phyloP scores from a whole-genome alignment of 495 filamentous ascomycete species.

The Xylaria castorea region DNA sequence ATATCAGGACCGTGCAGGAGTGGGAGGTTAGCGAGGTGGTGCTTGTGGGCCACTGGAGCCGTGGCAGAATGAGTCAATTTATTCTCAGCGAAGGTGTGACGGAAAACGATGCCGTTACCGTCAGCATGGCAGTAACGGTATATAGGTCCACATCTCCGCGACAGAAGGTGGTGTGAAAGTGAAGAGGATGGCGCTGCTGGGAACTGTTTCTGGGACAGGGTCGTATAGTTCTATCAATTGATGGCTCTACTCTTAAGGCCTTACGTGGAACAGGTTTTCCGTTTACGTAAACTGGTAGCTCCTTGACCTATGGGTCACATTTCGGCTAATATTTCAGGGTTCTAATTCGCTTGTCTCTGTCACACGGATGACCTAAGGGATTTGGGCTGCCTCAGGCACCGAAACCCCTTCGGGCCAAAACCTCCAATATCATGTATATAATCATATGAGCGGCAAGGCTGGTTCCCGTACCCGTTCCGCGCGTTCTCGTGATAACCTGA shows the following conservation, averaged over 20 bases:
- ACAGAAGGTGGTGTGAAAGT: conserved; percentile 46
- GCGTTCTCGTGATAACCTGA: no score
- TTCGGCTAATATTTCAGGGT: conserved; percentile 49
- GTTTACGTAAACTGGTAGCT: conserved; percentile 54
- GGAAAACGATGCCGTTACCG: no score
- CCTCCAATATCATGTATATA: no score
- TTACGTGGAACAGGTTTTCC: conserved; percentile 25
- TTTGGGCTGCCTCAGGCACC: no score
- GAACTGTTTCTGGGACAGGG: conserved; percentile 50
- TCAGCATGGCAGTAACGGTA: no score
- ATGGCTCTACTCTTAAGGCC: neutral
- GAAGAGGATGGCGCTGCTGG: conserved; percentile 48
- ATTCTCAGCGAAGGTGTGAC: conserved; percentile 48
- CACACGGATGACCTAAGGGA: no score
- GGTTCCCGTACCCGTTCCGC: no score
- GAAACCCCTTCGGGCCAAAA: no score
- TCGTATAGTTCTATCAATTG: conserved; percentile 42
- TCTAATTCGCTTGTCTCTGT: conserved; percentile 56
- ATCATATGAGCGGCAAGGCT: no score
- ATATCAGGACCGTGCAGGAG: conserved; percentile 43
- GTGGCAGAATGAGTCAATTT: conserved; percentile 54
- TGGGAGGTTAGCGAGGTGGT: conserved; percentile 44
- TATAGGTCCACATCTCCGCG: no score
- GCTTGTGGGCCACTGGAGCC: conserved; percentile 55
- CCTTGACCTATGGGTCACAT: conserved; percentile 52